These are phyloP conservation scores for Lentinula raphanica DNA, from an alignment of 768 basidiomycete genomes.

Conservation along the genomic window DNA sequence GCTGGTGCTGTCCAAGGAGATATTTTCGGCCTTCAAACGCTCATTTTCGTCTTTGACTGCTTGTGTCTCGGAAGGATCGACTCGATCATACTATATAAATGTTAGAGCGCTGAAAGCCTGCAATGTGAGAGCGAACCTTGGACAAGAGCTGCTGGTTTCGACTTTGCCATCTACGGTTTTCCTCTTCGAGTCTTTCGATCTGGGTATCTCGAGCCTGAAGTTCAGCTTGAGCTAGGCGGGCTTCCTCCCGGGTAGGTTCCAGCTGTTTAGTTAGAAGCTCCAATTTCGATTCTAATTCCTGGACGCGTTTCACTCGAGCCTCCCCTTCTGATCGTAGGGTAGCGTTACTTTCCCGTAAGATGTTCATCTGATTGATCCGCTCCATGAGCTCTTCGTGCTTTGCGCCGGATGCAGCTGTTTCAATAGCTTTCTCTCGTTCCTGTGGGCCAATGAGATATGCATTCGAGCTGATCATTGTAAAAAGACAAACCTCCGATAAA, in stretches of 20 bases:
- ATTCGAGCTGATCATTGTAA: not conserved
- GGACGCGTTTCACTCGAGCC: constrained; percentile 59
- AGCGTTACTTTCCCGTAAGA: constrained; percentile 84
- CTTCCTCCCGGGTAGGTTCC: constrained; percentile 70
- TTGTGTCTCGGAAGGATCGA: constrained; percentile 82
- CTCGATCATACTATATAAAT: constrained; percentile 67
- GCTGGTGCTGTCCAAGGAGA: constrained; percentile 15
- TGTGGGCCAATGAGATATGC: constrained; percentile 22
- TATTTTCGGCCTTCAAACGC: constrained; percentile 37
- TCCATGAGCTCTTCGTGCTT: constrained; percentile 84
- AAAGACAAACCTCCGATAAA: constrained; percentile 57
- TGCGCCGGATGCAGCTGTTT: constrained; percentile 63
- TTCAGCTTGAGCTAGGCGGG: constrained; percentile 63
- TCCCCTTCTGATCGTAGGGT: constrained; percentile 78
- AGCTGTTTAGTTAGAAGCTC: constrained; percentile 55
- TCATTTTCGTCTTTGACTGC: constrained; percentile 70
- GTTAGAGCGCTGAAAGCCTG: not conserved
- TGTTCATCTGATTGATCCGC: constrained; percentile 80
- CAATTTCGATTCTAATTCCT: constrained; percentile 62
- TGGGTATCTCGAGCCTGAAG: constrained; percentile 66
- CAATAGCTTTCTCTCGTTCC: constrained; percentile 79
- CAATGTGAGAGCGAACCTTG: constrained; percentile 47
- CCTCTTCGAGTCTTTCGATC: constrained; percentile 65
- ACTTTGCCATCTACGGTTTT: constrained; percentile 79
- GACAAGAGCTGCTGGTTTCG: constrained; percentile 74